Evolutionary conservation across 2,329 filamentous ascomycete species (phyloP), one percentile per base, ranked within the genome.

Genomic region (Sarocladiaceae sp.): DNA sequence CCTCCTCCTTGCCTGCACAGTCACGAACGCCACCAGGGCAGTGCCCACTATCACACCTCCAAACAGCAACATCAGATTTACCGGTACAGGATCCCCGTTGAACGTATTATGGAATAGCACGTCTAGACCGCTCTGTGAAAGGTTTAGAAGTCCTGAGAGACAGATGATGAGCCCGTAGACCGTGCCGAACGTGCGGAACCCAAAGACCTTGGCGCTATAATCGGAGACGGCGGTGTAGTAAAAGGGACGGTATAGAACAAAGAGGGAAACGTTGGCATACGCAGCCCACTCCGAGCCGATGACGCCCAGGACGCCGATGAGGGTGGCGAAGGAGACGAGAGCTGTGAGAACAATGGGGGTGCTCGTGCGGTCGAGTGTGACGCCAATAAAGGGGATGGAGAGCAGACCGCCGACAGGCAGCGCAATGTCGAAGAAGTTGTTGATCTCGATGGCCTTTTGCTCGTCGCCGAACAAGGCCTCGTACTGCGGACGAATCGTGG

Each of bases 81-180:
- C 82, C 0, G 88, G 88, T 0, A 87, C 67, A 0, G 89, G 89
- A 58, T 94, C 73, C 4, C 82, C 79, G 18, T 69, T 54, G 57
- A 91, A 95, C 0, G 73, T 73, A 45, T 78, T 71, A 57, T 94
- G 86, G 32, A 89, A 88, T 27, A 91, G 60, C 19, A 82, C 78
- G 60, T 95, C 89, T 26, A 95, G 71, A 0, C 78, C 88, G 4
- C 83, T 83, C 66, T 95, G 88, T 1, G 78, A 78, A 57, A 96
- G 90, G 63, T 94, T 95, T 56, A 89, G 74, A 1, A 95, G 61
- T 0, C 90, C 89, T 0, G 88, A 83, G 2, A 93, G 67, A 63
- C 87, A 94, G 53, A 95, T 95, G 52, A 95, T 85, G 16, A 90
- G 74, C 10, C 89, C 89, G 63, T 95, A 95, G n/a, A 96, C 88